Evolutionary conservation across 2,329 filamentous ascomycete species (phyloP).

Genomic region (Pyrenochaeta sp.): DNA sequence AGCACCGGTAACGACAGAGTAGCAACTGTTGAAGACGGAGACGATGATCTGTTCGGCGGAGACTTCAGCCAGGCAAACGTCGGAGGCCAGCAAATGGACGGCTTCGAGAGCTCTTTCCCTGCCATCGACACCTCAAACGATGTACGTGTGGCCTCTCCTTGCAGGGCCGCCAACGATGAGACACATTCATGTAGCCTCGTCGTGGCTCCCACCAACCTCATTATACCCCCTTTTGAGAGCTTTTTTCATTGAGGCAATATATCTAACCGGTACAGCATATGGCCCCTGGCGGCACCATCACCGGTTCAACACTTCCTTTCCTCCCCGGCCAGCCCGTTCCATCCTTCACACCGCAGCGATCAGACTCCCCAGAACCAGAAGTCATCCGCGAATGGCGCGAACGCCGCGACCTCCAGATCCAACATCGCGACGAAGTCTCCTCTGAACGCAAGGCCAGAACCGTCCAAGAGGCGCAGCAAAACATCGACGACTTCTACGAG

Average conservation of each 20-base stretch:
- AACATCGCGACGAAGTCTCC: conserved; percentile 85
- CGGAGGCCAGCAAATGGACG: conserved; percentile 58
- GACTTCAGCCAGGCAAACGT: conserved; percentile 54
- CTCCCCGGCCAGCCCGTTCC: conserved; percentile 48
- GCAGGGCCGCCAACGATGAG: no score
- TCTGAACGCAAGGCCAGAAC: conserved; percentile 83
- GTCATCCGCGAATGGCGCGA: conserved; percentile 91
- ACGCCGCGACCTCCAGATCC: conserved; percentile 80
- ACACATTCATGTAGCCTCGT: no score
- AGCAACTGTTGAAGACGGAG: conserved; percentile 67
- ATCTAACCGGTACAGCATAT: conserved; percentile 62
- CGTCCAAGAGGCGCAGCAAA: conserved; percentile 85
- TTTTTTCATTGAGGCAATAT: no score
- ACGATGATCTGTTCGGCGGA: conserved; percentile 76
- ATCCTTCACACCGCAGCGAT: conserved; percentile 57
- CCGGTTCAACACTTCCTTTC: conserved; percentile 69
- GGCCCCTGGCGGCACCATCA: conserved; percentile 80
- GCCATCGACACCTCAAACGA: conserved; percentile 78
- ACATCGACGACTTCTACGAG: conserved; percentile 99
- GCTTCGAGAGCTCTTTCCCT: conserved; percentile 91
- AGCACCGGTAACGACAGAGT: conserved; percentile 75
- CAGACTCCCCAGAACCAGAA: conserved; percentile 84
- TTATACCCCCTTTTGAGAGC: no score
- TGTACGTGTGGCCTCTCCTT: conserved; percentile 55
- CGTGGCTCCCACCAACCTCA: no score